Conservation (phyloP, 176 grass and related monocot species). For the Raddia distichophylla region DNA sequence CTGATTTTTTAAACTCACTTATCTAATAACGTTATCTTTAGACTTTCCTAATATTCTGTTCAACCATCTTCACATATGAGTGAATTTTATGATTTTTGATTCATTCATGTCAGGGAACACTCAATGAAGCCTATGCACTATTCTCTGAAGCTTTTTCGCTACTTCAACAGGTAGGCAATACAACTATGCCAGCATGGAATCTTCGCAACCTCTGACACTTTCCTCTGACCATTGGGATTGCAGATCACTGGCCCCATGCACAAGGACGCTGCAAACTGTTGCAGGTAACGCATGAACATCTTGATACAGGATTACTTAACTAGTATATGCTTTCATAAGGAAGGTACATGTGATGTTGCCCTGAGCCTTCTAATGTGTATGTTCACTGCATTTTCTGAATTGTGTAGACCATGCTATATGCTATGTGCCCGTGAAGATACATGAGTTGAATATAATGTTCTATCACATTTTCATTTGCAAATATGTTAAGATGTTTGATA, state of each 20-base stretch:
- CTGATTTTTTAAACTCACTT: not conserved
- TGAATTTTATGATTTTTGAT: conserved; percentile 31
- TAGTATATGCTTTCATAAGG: not conserved
- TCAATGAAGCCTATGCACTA: conserved; percentile 87
- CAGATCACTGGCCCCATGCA: conserved; percentile 99
- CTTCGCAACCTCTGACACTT: conserved; percentile 22
- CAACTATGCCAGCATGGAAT: conserved; percentile 27
- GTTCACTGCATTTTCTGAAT: not conserved
- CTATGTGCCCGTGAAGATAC: not conserved
- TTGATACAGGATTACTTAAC: not conserved
- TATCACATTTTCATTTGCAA: not conserved
- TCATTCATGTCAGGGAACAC: conserved; percentile 70
- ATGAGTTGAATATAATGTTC: not conserved
- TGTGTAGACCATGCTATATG: conserved; percentile 4
- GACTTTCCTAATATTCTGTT: not conserved
- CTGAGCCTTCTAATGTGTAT: not conserved
- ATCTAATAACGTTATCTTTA: not conserved
- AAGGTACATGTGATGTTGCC: not conserved
- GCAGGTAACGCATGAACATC: conserved; percentile 64
- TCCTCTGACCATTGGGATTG: conserved; percentile 42
- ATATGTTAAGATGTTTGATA: not conserved
- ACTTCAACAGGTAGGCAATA: conserved; percentile 81
- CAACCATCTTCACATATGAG: not conserved
- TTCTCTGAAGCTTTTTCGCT: conserved; percentile 98
- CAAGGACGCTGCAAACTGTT: conserved; percentile 93